These are phyloP conservation scores for Calocybe indica DNA, from an alignment of 768 basidiomycete genomes.

Conservation along the genomic window DNA sequence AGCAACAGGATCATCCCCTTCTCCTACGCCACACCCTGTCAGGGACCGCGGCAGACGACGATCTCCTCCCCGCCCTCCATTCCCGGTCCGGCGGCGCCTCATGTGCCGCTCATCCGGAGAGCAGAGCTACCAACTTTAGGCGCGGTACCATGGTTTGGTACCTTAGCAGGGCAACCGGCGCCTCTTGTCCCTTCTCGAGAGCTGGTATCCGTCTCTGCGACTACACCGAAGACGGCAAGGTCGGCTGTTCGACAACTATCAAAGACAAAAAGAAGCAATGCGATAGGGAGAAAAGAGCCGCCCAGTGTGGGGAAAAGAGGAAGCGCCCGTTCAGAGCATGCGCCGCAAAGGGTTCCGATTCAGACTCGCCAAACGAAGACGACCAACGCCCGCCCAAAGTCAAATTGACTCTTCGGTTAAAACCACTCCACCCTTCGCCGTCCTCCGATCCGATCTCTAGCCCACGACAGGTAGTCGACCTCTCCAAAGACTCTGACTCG, in stretches of 20 bases:
- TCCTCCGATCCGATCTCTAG: slow-evolving; percentile 20
- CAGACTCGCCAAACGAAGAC: slow-evolving; percentile 31
- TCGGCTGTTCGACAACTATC: slow-evolving; percentile 11
- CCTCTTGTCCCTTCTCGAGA: slow-evolving; percentile 69
- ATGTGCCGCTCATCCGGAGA: slow-evolving; percentile 29
- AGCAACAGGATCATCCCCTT: slow-evolving; percentile 66
- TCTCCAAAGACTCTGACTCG: slow-evolving; percentile 34
- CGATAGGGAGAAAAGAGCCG: slow-evolving; percentile 17
- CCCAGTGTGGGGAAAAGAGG: slow-evolving; percentile 36
- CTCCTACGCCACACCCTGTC: slow-evolving; percentile 68
- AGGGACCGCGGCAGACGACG: slow-evolving; percentile 67
- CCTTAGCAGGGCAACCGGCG: slow-evolving; percentile 67
- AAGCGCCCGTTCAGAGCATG: slow-evolving; percentile 36
- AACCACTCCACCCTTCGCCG: slow-evolving; percentile 31
- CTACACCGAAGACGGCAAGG: slow-evolving; percentile 48
- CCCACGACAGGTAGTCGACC: slow-evolving; percentile 24
- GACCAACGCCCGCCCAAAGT: slow-evolving; percentile 54
- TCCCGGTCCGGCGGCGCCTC: slow-evolving; percentile 68
- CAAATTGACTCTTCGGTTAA: slow-evolving; percentile 64
- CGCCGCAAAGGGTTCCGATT: slow-evolving; percentile 20
- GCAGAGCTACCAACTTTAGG: slow-evolving; percentile 64
- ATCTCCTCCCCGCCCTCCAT: slow-evolving; percentile 64
- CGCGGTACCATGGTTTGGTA: slow-evolving; percentile 82
- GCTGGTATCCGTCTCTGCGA: slow-evolving; percentile 71
- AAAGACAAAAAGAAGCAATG: slow-evolving; percentile 23